Base-by-base conservation (phyloP, 2,329 filamentous ascomycete genomes). In the Lecanicillium sp. region DNA sequence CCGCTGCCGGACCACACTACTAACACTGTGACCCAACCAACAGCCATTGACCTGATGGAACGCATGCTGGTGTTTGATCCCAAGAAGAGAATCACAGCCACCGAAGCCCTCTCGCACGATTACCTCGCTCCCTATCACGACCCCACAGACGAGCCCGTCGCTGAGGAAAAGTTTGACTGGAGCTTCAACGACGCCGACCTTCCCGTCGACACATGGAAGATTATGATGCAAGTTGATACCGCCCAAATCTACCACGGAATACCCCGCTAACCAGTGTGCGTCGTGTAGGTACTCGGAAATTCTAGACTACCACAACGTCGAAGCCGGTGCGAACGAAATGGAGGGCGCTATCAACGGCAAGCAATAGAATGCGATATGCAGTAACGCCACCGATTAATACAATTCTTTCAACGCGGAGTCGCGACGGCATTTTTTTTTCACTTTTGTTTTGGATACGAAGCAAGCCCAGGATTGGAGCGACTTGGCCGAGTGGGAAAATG, bases 161-260 rank as follows among this genome's bases (percentile, higher is more conserved):
- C 92, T 17, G 87, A 95, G 45, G 89, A 96, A 71, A 96, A 95
- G 68, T 98, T 98, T 55, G 92, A 98, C 61, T 98, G 92, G 92
- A 96, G 89, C 39, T 98, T 98, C 68, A 97, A 97, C 62, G 92
- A 98, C 54, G 92, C 90, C 34, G 92, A 98, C 58, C 71, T 98
- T 41, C 90, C 92, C 1, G 89, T 97, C 36, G 92, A 98, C 59
- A 95, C 89, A n/a, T 98, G 92, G 92, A 98, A 98, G 71, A 96
- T 98, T 60, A 98, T 97, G 92, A 98, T 98, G 92, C 95, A 73
- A 58, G 84, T 61, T 18, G 29, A 43, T 27, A 17, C 30, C 8
- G 5, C 17, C 11, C 22, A 7, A 25, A 7, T 25, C 7, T 25
- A 11, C 22, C 7, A 25, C 22, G 7, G n/a, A n/a, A n/a, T n/a